phyloP scores from a whole-genome alignment of 306 rosid genomes.

The Ormosia semicastrata region DNA sequence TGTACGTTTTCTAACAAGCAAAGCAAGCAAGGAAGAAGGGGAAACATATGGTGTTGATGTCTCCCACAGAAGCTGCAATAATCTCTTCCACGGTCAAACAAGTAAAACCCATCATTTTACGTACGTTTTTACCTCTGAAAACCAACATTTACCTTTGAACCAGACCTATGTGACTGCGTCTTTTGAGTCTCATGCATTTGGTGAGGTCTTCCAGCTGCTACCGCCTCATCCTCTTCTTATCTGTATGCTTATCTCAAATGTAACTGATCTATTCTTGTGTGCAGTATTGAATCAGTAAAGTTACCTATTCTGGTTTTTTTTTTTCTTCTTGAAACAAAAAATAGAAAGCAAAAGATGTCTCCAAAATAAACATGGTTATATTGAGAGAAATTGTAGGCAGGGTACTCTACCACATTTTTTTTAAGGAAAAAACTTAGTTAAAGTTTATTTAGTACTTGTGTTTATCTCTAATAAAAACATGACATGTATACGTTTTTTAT shows the following conservation, averaged over 20 bases:
- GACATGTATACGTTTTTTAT: too few relatives aligned
- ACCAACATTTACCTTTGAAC: not conserved
- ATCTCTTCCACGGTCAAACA: constrained; percentile 41
- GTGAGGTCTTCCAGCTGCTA: not conserved
- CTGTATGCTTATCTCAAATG: constrained; percentile 8
- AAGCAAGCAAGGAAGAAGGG: not conserved
- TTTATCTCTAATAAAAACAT: too few relatives aligned
- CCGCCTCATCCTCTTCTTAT: not conserved
- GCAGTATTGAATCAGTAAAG: not conserved
- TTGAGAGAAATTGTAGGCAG: too few relatives aligned
- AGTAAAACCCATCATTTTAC: constrained; percentile 17
- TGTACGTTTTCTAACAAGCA: constrained; percentile 8
- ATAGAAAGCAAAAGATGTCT: not conserved
- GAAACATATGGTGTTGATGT: constrained; percentile 23
- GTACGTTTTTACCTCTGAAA: not conserved
- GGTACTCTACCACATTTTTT: too few relatives aligned
- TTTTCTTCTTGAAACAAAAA: not conserved
- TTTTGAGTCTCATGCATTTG: constrained; percentile 22
- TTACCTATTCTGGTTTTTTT: not conserved
- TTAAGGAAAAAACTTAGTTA: too few relatives aligned
- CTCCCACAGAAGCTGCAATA: constrained; percentile 26
- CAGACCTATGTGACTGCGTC: not conserved
- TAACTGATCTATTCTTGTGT: not conserved
- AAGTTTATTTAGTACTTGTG: too few relatives aligned
- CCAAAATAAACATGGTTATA: too few relatives aligned